phyloP scores from a whole-genome alignment of 2,329 filamentous ascomycete species.

The Helotiales sp. region DNA sequence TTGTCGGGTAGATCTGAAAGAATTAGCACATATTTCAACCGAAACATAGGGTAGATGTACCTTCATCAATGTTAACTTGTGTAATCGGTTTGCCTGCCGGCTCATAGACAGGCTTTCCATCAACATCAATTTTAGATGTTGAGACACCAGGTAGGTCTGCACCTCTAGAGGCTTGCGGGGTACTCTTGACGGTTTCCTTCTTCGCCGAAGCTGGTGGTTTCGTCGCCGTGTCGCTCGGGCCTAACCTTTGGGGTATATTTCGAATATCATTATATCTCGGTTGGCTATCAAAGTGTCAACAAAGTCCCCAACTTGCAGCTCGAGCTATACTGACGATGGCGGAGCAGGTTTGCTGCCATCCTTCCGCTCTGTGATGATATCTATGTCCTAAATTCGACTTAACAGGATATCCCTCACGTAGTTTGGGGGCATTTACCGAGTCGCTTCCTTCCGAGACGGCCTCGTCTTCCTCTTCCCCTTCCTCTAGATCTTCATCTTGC shows the following conservation, averaged over 20 bases:
- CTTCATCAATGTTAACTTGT: conserved; percentile 71
- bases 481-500: conserved; percentile 56
- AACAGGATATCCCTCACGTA: conserved; percentile 8
- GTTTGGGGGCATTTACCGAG: conserved; percentile 40
- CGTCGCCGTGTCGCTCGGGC: conserved; percentile 49
- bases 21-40: conserved; percentile 1
- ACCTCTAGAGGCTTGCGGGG: conserved; percentile 41
- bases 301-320: background rate
- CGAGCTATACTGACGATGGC: conserved; percentile 49
- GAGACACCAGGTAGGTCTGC: conserved; percentile 62
- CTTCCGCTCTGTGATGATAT: conserved; percentile 68
- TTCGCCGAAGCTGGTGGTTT: conserved; percentile 48
- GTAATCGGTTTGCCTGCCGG: conserved; percentile 79
- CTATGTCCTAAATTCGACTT: conserved; percentile 53
- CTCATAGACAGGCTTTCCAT: conserved; percentile 78
- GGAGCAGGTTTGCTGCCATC: conserved; percentile 61
- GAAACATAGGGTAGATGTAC: conserved; percentile 35
- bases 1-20: conserved; percentile 66
- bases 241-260: conserved; percentile 62
- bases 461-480: conserved; percentile 64
- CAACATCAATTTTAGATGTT: conserved; percentile 82
- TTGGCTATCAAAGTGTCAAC: conserved; percentile 45
- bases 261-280: conserved; percentile 64
- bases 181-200: conserved; percentile 44
- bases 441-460: conserved; percentile 54